A percentile compares a stretch with the other conserved stretches of the same genome.
These are phyloP conservation scores for Yarrowia yakushimensis DNA, from an alignment of 805 yeast genomes.

Conservation along the genomic window DNA sequence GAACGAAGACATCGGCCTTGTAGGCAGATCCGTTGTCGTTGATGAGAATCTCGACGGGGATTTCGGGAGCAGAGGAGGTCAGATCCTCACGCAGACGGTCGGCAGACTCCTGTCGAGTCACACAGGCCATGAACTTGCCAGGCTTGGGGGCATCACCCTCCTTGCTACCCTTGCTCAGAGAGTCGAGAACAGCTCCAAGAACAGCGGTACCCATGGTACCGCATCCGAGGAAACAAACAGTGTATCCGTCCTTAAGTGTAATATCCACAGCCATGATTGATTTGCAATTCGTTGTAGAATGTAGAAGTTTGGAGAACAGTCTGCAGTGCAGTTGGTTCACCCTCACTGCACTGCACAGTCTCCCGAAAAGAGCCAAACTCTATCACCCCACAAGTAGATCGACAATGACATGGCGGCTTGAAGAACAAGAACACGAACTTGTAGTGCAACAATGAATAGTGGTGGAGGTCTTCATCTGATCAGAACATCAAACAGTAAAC, in stretches of 20 bases:
- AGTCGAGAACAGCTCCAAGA: constrained; percentile 66
- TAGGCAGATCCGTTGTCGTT: constrained; percentile 53
- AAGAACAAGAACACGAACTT: too few relatives aligned
- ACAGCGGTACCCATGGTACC: constrained; percentile 97
- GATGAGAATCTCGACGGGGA: constrained; percentile 47
- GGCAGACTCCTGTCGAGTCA: constrained; percentile 53
- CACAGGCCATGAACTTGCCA: constrained; percentile 71
- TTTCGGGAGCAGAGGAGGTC: constrained; percentile 16
- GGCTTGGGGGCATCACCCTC: constrained; percentile 50
- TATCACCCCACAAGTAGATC: constrained; percentile 8
- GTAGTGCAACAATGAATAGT: too few relatives aligned
- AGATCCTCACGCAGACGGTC: constrained; percentile 45
- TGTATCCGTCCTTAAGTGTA: constrained; percentile 38
- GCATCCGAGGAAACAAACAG: constrained; percentile 79
- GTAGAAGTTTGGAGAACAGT: neutral
- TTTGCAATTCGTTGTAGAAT: neutral
- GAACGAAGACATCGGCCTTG: constrained; percentile 63
- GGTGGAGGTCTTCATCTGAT: too few relatives aligned
- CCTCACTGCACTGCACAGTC: neutral
- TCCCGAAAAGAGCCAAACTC: neutral
- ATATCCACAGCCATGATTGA: constrained; percentile 16
- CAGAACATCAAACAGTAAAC: neutral
- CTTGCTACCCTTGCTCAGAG: constrained; percentile 36
- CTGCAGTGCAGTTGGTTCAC: neutral
- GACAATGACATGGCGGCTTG: neutral